Percentiles rank a stretch among this genome's conserved stretches.
Conservation (phyloP, 352 stramenopile genomes). For the Elongisporangium anandrum region DNA sequence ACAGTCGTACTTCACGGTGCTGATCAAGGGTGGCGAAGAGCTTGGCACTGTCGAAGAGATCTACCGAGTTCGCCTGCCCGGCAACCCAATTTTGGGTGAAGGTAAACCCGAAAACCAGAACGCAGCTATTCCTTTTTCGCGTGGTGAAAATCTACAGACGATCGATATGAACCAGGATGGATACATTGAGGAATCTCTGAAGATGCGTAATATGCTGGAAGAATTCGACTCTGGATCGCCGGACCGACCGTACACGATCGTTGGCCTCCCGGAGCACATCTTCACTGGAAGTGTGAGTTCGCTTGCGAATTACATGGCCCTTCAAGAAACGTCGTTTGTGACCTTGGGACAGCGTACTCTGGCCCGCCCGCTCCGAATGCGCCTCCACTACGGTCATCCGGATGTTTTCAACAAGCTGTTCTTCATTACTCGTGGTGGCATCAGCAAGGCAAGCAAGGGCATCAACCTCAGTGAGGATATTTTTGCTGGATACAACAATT, state of each 20-base stretch:
- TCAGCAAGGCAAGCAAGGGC: constrained; percentile 98
- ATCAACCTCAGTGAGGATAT: constrained; percentile 99
- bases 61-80: constrained; percentile 96
- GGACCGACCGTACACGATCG: constrained; percentile 89
- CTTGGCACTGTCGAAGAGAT: constrained; percentile 85
- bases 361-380: constrained; percentile 93
- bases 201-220: constrained; percentile 98
- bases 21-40: constrained; percentile 92
- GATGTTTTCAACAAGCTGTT: constrained; percentile 99
- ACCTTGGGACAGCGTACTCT: constrained; percentile 97
- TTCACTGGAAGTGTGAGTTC: constrained; percentile 99
- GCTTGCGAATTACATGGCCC: constrained; percentile 99
- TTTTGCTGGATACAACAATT: constrained; percentile 99
- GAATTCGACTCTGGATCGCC: constrained; percentile 91
- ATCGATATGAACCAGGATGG: constrained; percentile 99
- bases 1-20: constrained; percentile 95
- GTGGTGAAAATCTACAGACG: constrained; percentile 96
- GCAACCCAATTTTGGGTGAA: constrained; percentile 98
- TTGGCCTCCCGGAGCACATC: constrained; percentile 99
- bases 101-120: constrained; percentile 99
- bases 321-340: constrained; percentile 99
- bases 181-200: constrained; percentile 98
- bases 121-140: constrained; percentile 97
- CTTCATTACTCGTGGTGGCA: constrained; percentile 98
- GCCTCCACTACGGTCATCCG: constrained; percentile 98